Percentiles rank a stretch among this genome's conserved stretches.
Evolutionary conservation across 371 early-diverging fungal species (phyloP).

Genomic region (Mortierella polycephala): DNA sequence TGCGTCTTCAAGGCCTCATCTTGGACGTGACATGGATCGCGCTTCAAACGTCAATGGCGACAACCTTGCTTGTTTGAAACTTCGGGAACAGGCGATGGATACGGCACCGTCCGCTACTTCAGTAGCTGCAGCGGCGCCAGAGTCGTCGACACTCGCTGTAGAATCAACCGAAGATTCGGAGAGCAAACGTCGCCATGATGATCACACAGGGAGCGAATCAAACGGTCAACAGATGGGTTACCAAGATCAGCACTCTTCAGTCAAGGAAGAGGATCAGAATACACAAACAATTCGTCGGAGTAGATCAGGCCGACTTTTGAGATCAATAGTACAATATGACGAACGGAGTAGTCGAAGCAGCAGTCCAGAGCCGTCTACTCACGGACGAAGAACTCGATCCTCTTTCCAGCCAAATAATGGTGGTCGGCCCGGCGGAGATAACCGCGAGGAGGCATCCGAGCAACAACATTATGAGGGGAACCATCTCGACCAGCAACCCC

Average conservation of each 20-base stretch:
- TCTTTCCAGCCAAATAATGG: slow-evolving; percentile 1
- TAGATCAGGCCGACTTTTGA: slow-evolving; percentile 35
- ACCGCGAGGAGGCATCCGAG: neutral
- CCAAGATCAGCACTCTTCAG: slow-evolving; percentile 6
- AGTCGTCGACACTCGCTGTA: slow-evolving; percentile 41
- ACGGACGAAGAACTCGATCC: slow-evolving; percentile 14
- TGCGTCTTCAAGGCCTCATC: slow-evolving; percentile 17
- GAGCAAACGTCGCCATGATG: slow-evolving; percentile 14
- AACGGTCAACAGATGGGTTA: slow-evolving; percentile 4
- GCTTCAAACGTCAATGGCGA: slow-evolving; percentile 16
- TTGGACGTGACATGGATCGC: slow-evolving; percentile 34
- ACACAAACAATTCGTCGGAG: slow-evolving; percentile 30
- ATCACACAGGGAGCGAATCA: slow-evolving; percentile 4
- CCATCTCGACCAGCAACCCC: neutral
- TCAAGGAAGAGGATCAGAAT: slow-evolving; percentile 15
- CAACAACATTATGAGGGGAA: neutral
- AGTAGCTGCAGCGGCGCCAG: slow-evolving; percentile 40
- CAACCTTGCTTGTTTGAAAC: slow-evolving; percentile 20
- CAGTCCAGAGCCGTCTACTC: slow-evolving; percentile 19
- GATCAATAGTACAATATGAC: slow-evolving; percentile 45
- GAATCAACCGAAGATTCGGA: slow-evolving; percentile 31
- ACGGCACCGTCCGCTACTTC: slow-evolving; percentile 22
- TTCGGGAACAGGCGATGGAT: neutral
- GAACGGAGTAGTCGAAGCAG: slow-evolving; percentile 31
- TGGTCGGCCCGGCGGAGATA: slow-evolving; percentile 2